Evolutionary conservation across 352 stramenopile genomes (phyloP), one percentile per base, ranked within the genome.

Genomic region (Globisporangium parvum): DNA sequence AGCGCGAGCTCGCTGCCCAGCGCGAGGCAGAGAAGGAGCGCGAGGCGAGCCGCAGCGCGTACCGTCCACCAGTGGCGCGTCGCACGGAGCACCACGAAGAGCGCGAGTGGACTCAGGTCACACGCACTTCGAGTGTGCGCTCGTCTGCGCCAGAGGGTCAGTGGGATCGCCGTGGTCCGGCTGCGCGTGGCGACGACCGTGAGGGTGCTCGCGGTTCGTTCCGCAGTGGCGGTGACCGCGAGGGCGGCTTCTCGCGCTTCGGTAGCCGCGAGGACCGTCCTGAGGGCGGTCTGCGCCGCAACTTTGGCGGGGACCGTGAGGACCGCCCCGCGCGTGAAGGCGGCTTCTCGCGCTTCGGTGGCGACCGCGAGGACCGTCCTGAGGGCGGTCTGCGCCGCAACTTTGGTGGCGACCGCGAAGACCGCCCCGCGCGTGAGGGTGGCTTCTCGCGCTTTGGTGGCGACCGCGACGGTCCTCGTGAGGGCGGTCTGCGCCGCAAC

Each of bases 31-130:
- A 81, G 53, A 65, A 75, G 39, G 74, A 80, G 55, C 66, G 60
- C 46, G 52, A 67, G 18, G 47, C 51, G 12, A 58, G 55, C 33
- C 54, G 62, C 28, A 51, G 55, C 31, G 49, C 58, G 12, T 73
- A 71, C 62, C 68, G 68, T 44, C 57, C 65, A 11, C 59, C 62
- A 47, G 48, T 57, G 14, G 39, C 55, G 15, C 59, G 65, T 47
- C 59, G 62, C 50, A 56, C 47, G 46, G 75, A 86, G 20, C 69
- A 33, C 33, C 69, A 31, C 39, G 71, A 83, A 3, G 75, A 87
- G n/a, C 66, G 77, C 31, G 78, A 82, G 57, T 89, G 78, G 78
- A 89, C 77, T 8, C 71, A 80, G 33, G 78, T 89, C n/a, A 80
- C 62, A 17, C 69, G 66, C 40, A 48, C 66, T 12, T 51, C 59